phyloP scores from a whole-genome alignment of 257 asterid species.

The Solanum pennellii region DNA sequence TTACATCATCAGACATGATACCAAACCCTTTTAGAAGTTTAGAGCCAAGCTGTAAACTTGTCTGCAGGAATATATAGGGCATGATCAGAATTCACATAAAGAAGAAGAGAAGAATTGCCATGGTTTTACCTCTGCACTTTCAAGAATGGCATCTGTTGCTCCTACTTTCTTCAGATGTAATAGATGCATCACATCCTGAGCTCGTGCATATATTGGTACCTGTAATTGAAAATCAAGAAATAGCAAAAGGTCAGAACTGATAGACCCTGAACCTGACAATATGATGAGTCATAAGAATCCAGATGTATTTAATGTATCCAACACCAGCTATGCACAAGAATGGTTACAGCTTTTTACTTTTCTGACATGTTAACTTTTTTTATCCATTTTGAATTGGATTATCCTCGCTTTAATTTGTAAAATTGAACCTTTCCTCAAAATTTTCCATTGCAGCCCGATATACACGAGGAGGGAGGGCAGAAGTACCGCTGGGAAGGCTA shows the following conservation, averaged over 20 bases:
- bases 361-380: neutral
- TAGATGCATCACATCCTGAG: constrained; percentile 80
- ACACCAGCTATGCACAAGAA: neutral
- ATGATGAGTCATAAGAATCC: neutral
- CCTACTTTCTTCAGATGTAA: constrained; percentile 87
- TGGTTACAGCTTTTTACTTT: neutral
- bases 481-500: constrained; percentile 79
- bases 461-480: neutral
- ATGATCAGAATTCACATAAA: constrained; percentile 8
- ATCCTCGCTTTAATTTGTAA: neutral
- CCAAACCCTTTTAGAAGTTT: constrained; percentile 86
- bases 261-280: neutral
- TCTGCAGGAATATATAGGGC: constrained; percentile 29
- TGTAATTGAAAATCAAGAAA: constrained; percentile 4
- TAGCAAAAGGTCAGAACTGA: neutral
- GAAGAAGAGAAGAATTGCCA: neutral
- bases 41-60: constrained; percentile 97
- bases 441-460: neutral
- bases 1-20: constrained; percentile 90
- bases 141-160: constrained; percentile 92
- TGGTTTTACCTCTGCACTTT: constrained; percentile 72
- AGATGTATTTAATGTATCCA: neutral
- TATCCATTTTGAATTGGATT: neutral
- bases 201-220: constrained; percentile 92
- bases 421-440: neutral